phyloP scores from a whole-genome alignment of 352 stramenopile genomes.

The Pythium pyrilobum region DNA sequence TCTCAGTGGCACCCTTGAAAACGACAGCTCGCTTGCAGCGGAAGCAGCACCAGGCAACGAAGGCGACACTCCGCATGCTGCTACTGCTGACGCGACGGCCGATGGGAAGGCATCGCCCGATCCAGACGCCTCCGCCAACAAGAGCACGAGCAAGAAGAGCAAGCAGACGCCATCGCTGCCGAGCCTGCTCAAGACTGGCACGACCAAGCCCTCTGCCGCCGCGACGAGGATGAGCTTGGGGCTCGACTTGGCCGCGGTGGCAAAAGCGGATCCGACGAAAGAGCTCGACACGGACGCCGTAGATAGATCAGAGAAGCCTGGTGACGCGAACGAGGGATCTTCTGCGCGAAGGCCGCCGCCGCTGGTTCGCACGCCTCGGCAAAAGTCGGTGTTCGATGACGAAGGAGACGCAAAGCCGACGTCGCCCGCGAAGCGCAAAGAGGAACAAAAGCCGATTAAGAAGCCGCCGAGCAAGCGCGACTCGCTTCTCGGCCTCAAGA shows the following conservation, averaged over 20 bases:
- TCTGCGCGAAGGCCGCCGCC: neutral
- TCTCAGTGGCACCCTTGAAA: too few species aligned
- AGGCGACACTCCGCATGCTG: neutral
- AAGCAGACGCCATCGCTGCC: neutral
- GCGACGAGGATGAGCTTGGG: too few species aligned
- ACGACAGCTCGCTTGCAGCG: neutral
- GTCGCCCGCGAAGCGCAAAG: neutral
- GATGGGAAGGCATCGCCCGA: neutral
- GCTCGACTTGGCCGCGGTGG: too few species aligned
- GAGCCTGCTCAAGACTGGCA: too few species aligned
- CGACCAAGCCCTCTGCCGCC: too few species aligned
- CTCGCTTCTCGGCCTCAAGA: constrained; percentile 12
- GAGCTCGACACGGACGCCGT: too few species aligned
- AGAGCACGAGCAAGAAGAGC: neutral
- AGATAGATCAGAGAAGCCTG: too few species aligned
- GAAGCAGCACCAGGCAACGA: neutral
- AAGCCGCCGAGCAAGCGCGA: constrained; percentile 8
- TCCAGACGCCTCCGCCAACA: too few species aligned
- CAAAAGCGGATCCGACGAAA: too few species aligned
- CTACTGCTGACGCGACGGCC: neutral
- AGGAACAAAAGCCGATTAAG: constrained; percentile 2
- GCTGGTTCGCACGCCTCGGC: constrained; percentile 2
- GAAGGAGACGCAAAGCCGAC: constrained; percentile 2
- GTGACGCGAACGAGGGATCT: too few species aligned
- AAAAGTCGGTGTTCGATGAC: neutral